Conservation (phyloP, 495 filamentous ascomycete genomes). For the Penicillium simplicissimum region DNA sequence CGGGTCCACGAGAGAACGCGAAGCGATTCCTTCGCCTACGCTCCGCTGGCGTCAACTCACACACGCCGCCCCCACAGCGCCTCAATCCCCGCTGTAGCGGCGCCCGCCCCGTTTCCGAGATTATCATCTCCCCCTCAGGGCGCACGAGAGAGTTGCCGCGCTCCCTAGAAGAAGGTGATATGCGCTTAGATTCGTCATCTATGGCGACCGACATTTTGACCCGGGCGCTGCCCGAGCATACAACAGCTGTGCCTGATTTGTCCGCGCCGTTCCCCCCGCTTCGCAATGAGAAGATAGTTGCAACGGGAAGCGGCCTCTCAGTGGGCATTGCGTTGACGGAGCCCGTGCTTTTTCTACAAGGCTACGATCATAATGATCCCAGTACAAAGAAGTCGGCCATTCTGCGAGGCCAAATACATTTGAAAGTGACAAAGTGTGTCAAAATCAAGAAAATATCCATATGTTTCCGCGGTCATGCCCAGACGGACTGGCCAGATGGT, state of each 20-base stretch:
- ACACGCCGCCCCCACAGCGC: slow-evolving; percentile 27
- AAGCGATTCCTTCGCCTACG: slow-evolving; percentile 52
- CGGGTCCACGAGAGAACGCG: slow-evolving; percentile 51
- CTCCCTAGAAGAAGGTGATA: slow-evolving; percentile 18
- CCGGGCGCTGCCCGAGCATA: slow-evolving; percentile 28
- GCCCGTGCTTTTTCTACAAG: slow-evolving; percentile 84
- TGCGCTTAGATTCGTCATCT: slow-evolving; percentile 35
- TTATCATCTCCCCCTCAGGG: slow-evolving; percentile 39
- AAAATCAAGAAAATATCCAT: slow-evolving; percentile 95
- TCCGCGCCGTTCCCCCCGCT: slow-evolving; percentile 38
- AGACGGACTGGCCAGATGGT: slow-evolving; percentile 98
- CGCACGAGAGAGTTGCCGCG: slow-evolving; percentile 13
- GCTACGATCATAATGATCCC: slow-evolving; percentile 81
- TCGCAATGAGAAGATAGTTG: slow-evolving; percentile 66
- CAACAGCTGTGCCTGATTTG: slow-evolving; percentile 28
- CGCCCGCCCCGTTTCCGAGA: slow-evolving; percentile 45
- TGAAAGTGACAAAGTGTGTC: slow-evolving; percentile 82
- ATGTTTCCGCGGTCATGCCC: slow-evolving; percentile 79
- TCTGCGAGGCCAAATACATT: slow-evolving; percentile 77
- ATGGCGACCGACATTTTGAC: slow-evolving; percentile 35
- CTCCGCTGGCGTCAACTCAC: slow-evolving; percentile 29
- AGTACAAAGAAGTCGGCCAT: slow-evolving; percentile 74
- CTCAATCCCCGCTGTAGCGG: slow-evolving; percentile 25
- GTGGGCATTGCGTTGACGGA: slow-evolving; percentile 81
- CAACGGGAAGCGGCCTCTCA: slow-evolving; percentile 69